Evolutionary conservation across 2,329 filamentous ascomycete species (phyloP).

Genomic region (Epichloe elymi): DNA sequence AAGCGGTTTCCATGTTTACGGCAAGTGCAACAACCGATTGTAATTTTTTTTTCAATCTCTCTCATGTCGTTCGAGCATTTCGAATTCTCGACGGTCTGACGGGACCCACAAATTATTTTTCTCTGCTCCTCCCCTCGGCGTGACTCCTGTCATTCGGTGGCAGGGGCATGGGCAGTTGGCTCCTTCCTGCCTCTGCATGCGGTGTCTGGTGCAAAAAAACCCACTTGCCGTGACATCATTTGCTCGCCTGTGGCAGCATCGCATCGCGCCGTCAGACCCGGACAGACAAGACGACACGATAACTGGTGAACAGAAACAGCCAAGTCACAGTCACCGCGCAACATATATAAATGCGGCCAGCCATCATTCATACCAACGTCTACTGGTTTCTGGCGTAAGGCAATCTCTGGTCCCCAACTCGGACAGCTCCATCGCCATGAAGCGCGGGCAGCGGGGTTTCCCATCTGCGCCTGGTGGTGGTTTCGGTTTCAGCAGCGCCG

Average conservation of each 20-base stretch:
- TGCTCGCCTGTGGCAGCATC: not conserved
- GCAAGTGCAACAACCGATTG: too few species aligned
- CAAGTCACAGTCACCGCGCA: not conserved
- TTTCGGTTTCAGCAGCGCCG: conserved; percentile 23
- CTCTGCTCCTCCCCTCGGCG: too few species aligned
- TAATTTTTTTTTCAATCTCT: too few species aligned
- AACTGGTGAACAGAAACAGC: not conserved
- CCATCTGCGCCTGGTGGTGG: conserved; percentile 5
- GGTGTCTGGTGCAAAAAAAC: not conserved
- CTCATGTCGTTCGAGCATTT: too few species aligned
- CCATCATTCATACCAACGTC: not conserved
- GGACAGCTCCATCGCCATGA: conserved; percentile 1
- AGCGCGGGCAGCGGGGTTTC: conserved; percentile 6
- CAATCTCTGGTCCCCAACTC: not conserved
- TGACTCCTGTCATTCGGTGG: too few species aligned
- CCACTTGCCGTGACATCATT: conserved; percentile 4
- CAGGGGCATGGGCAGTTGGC: not conserved
- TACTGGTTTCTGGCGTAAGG: not conserved
- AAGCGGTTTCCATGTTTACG: too few species aligned
- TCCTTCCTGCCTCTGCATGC: not conserved
- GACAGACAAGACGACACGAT: not conserved
- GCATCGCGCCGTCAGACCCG: not conserved
- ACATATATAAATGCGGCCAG: not conserved
- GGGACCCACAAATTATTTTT: too few species aligned
- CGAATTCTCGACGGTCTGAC: too few species aligned